Evolutionary conservation across 768 basidiomycete genomes (phyloP).

Genomic region (Boletellus ananas): DNA sequence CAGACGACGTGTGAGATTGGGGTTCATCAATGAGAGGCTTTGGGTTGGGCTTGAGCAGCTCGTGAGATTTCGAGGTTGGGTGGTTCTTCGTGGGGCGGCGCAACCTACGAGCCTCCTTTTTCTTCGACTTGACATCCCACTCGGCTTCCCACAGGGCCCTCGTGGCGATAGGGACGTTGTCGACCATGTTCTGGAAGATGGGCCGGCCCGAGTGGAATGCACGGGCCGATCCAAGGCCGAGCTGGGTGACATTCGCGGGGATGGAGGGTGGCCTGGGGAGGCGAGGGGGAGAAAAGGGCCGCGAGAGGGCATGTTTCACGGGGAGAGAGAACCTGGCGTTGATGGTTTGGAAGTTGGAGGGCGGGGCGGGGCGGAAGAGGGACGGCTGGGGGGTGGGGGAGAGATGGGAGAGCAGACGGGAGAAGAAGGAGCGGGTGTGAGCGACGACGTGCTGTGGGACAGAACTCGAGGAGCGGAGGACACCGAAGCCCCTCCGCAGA

Average conservation of each 20-base stretch:
- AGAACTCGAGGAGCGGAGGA: not conserved
- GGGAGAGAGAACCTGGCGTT: slow-evolving; percentile 56
- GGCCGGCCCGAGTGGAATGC: slow-evolving; percentile 73
- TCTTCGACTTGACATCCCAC: slow-evolving; percentile 54
- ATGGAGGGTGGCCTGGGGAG: slow-evolving; percentile 55
- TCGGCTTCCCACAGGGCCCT: slow-evolving; percentile 75
- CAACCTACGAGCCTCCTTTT: slow-evolving; percentile 35
- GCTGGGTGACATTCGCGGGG: slow-evolving; percentile 52
- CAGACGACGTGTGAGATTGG: slow-evolving; percentile 28
- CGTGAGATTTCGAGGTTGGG: slow-evolving; percentile 18
- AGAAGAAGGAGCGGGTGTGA: slow-evolving; percentile 52
- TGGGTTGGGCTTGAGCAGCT: slow-evolving; percentile 28
- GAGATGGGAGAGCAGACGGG: slow-evolving; percentile 50
- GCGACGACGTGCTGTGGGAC: slow-evolving; percentile 29
- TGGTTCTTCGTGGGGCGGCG: slow-evolving; percentile 21
- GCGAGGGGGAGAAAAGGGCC: slow-evolving; percentile 43
- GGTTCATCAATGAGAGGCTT: slow-evolving; percentile 2
- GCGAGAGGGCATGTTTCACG: slow-evolving; percentile 48
- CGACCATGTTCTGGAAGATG: slow-evolving; percentile 73
- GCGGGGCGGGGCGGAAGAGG: slow-evolving; percentile 11
- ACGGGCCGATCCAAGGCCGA: slow-evolving; percentile 73
- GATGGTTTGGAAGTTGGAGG: slow-evolving; percentile 36
- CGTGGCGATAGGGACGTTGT: slow-evolving; percentile 75
- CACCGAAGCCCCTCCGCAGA: slow-evolving; percentile 24
- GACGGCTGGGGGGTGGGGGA: slow-evolving; percentile 19